Base-by-base conservation (phyloP, 148 eudicot species). In the Mesembryanthemum crystallinum region DNA sequence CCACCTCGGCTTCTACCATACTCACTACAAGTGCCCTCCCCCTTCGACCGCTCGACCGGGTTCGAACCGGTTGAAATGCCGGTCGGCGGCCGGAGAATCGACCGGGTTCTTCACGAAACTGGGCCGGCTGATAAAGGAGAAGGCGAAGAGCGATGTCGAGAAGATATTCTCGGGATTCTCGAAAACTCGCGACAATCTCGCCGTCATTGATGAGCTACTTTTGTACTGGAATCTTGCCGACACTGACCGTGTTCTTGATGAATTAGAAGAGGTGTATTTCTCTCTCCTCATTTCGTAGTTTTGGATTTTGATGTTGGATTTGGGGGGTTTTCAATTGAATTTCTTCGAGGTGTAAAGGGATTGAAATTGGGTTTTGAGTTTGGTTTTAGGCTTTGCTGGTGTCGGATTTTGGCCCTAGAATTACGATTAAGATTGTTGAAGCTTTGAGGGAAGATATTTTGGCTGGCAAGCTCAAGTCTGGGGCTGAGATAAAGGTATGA, bases 401-500 rank as follows among this genome's bases (percentile, higher is more conserved):
- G 62, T 88, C 99, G 52, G 99, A 95, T 86, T 95, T 95, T 83
- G 99, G 99, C 32, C 99, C 99, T 29, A 90, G 79, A 78, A 95
- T 92, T 47, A 95, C 99, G 3, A 76, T 90, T 30, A 95, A 92
- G 79, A 89, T 92, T 67, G 97, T 95, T 76, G 99, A 95, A 58
- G 83, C 90, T 77, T 89, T 95, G 86, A 83, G 99, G 62, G 92
- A 89, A 32, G 97, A 95, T 79, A 95, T 95, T 78, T 89, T 89
- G 81, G 90, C 91, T 71, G 99, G 97, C 52, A 95, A 95, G 80
- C 96, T 95, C 82, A 95, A 95, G 82, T 92, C 99, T 51, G 99
- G 99, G 72, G 75, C 85, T 75, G 99, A 95, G 77, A 95, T 95
- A 77, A 95, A 95, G 90, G 99, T 91, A 87, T 77, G 72, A 49